Base-by-base conservation (phyloP, 2,329 filamentous ascomycete genomes). In the Talaromyces piceae region DNA sequence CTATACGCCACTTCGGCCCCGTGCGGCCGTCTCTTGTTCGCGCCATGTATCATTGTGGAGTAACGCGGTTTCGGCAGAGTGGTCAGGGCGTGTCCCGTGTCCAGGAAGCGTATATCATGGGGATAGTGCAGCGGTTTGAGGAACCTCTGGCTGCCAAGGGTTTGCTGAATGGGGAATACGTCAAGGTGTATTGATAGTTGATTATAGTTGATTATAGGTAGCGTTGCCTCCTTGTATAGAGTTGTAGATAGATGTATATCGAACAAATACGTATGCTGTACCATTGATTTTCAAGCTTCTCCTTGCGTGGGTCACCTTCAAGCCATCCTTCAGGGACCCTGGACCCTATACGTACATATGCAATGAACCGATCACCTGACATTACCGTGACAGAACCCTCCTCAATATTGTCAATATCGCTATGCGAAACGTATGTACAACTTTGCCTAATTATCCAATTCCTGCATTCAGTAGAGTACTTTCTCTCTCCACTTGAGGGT, bases 41-140 rank as follows among this genome's bases (percentile, higher is more conserved):
- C 27, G 75, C 78, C 0, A 57, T 81, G 58, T 76, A 77, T 51
- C 67, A 73, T 56, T 72, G 74, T 20, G 77, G 74, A 13, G 64
- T 80, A 22, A 63, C 71, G 22, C 65, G 75, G 13, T 71, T 67
- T 31, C 65, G 74, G 13, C 61, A 68, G 18, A 64, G 66, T 27
- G 67, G 67, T 2, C 53, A 58, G 2, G 58, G 58, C 22, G 61
- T 77, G 1, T 58, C 67, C 11, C 58, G 57, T 0, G 56, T 56
- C 25, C 65, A 67, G 51, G 65, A 76, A 49, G 57, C 61, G 27
- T 79, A 71, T 59, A 69, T 79, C 5, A 56, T 77, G 39, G 54
- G 59, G n/a, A 54, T 72, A n/a, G 69, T 78, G 18, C 55, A 58
- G 28, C 55, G 64, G 23, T 59, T 73, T 12, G 77, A 79, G 54